Conservation (phyloP, 345 rosid genomes). For the Pistacia integerrima region DNA sequence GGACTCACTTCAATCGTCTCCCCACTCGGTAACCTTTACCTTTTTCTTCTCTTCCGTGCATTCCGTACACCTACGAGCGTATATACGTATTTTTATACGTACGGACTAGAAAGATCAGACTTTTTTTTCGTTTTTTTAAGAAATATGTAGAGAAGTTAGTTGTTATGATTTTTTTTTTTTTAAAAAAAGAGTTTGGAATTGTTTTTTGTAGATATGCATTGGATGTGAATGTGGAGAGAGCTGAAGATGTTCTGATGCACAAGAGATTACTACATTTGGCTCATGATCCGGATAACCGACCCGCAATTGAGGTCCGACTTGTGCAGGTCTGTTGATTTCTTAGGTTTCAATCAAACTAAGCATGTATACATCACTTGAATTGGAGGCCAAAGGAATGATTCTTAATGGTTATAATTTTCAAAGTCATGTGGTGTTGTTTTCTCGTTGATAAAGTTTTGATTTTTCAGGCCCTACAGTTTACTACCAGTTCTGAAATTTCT, state of each 20-base stretch:
- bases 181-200: slow-evolving; percentile 3
- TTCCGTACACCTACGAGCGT: slow-evolving; percentile 15
- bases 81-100: background rate
- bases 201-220: slow-evolving; percentile 69
- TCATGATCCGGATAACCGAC: slow-evolving; percentile 56
- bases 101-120: background rate
- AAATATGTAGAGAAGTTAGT: background rate
- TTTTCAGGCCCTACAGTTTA: background rate
- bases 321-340: slow-evolving; percentile 60
- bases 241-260: slow-evolving; percentile 93
- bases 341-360: background rate
- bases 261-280: slow-evolving; percentile 59
- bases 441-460: background rate
- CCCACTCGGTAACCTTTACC: slow-evolving; percentile 64
- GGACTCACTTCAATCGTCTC: slow-evolving; percentile 92
- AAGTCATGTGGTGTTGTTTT: slow-evolving; percentile 18
- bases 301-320: slow-evolving; percentile 62
- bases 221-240: slow-evolving; percentile 97
- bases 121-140: background rate
- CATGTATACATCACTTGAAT: background rate
- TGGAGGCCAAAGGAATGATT: background rate
- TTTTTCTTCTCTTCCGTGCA: background rate
- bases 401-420: background rate
- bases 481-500: background rate
- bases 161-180: background rate